Conservation (phyloP, 305 asterid genomes). For the Fraxinus greggii region DNA sequence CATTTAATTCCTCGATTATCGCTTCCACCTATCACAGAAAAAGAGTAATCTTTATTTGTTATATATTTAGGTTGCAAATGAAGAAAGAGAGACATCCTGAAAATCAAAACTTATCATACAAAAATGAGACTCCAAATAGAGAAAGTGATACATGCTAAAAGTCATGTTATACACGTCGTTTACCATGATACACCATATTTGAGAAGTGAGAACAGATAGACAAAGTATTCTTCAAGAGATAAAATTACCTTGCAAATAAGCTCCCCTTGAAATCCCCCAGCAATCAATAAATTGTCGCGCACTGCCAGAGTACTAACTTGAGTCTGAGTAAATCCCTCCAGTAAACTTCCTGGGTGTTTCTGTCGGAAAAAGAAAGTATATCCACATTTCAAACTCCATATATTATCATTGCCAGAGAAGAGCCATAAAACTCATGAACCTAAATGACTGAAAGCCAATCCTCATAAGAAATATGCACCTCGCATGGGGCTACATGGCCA, state of each 20-base stretch:
- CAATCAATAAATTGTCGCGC: conserved; percentile 51
- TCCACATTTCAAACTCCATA: neutral
- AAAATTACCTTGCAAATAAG: conserved; percentile 55
- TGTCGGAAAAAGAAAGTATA: conserved; percentile 13
- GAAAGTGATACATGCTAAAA: neutral
- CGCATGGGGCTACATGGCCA: conserved; percentile 59
- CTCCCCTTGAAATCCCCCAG: conserved; percentile 67
- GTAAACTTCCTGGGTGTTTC: conserved; percentile 60
- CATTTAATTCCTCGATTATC: neutral
- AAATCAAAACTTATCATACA: neutral
- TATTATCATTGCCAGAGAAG: neutral
- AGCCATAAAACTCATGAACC: conserved; percentile 1
- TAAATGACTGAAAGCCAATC: conserved; percentile 6
- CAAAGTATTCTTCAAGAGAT: conserved; percentile 9
- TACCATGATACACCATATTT: neutral
- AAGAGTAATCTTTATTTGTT: neutral
- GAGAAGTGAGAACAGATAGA: neutral
- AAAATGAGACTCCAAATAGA: neutral
- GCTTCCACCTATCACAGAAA: neutral
- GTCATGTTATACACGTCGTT: neutral
- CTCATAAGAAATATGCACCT: conserved; percentile 38
- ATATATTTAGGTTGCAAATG: neutral
- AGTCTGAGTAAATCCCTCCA: conserved; percentile 62
- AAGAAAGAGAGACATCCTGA: neutral
- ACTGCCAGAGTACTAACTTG: conserved; percentile 65